These are phyloP conservation scores for Phyllosticta citribraziliensis DNA, from an alignment of 2,329 filamentous ascomycete genomes.

Conservation along the genomic window DNA sequence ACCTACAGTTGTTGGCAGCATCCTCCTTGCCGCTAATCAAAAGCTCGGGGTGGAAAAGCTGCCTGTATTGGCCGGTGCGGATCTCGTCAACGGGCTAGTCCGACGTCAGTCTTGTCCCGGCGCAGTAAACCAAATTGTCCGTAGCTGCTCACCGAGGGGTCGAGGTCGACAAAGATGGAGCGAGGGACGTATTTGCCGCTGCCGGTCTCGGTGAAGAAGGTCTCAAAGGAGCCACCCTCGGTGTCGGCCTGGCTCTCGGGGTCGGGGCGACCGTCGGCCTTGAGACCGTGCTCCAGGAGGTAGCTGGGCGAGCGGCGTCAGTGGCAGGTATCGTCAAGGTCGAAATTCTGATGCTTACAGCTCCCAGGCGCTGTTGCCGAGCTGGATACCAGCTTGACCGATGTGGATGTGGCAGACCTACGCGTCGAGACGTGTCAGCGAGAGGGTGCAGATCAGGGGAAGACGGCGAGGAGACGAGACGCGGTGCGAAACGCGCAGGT, in stretches of 20 bases:
- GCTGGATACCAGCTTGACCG: slow-evolving; percentile 64
- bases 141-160: slow-evolving; percentile 67
- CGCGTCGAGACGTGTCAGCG: slow-evolving; percentile 8
- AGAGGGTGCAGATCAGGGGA: slow-evolving; percentile 6
- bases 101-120: slow-evolving; percentile 3
- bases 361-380: slow-evolving; percentile 67
- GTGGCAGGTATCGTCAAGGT: slow-evolving; percentile 4
- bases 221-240: slow-evolving; percentile 90
- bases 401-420: slow-evolving; percentile 59
- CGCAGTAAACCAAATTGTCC: neutral
- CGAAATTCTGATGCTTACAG: slow-evolving; percentile 46
- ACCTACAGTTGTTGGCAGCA: slow-evolving; percentile 79
- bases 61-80: slow-evolving; percentile 91
- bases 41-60: slow-evolving; percentile 96
- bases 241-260: slow-evolving; percentile 55
- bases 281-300: slow-evolving; percentile 62
- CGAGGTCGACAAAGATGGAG: slow-evolving; percentile 98
- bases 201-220: slow-evolving; percentile 99
- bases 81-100: slow-evolving; percentile 71
- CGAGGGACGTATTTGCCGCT: slow-evolving; percentile 95
- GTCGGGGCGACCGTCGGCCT: slow-evolving; percentile 53
- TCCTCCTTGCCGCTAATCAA: slow-evolving; percentile 99
- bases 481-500: neutral
- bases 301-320: slow-evolving; percentile 41
- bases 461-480: slow-evolving; percentile 4